Conservation (phyloP, 768 basidiomycete genomes). For the Epithele typhae region DNA sequence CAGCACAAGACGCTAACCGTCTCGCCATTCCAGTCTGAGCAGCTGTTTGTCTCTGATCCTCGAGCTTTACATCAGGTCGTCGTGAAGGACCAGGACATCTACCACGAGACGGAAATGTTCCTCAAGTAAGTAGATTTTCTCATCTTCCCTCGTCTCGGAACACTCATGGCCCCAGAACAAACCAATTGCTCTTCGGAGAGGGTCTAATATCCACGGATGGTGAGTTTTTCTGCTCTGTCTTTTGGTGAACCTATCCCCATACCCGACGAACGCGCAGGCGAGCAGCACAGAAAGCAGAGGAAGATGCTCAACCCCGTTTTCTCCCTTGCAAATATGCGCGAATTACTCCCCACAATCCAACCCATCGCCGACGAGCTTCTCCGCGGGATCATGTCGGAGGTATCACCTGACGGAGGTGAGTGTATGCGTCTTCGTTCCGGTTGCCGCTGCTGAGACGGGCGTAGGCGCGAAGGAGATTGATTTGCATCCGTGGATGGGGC, state of each 20-base stretch:
- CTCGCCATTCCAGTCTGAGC: slow-evolving; percentile 1
- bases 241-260: too few species aligned
- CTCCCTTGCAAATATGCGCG: slow-evolving; percentile 20
- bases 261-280: slow-evolving; percentile 9
- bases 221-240: slow-evolving; percentile 6
- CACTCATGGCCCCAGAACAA: neutral
- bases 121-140: slow-evolving; percentile 9
- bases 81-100: slow-evolving; percentile 16
- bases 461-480: slow-evolving; percentile 29
- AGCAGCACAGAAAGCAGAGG: slow-evolving; percentile 24
- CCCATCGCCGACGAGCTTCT: slow-evolving; percentile 29
- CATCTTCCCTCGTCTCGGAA: neutral
- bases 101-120: slow-evolving; percentile 14
- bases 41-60: slow-evolving; percentile 20
- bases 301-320: slow-evolving; percentile 27
- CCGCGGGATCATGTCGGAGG: slow-evolving; percentile 15
- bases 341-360: slow-evolving; percentile 21
- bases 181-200: slow-evolving; percentile 31
- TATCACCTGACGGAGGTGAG: slow-evolving; percentile 20
- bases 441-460: neutral
- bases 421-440: neutral
- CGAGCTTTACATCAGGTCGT: slow-evolving; percentile 17
- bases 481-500: slow-evolving; percentile 29
- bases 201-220: slow-evolving; percentile 36
- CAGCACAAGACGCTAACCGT: neutral